These are phyloP conservation scores for Microstegium vimineum DNA, from an alignment of 176 grass and related monocot genomes.

Conservation along the genomic window DNA sequence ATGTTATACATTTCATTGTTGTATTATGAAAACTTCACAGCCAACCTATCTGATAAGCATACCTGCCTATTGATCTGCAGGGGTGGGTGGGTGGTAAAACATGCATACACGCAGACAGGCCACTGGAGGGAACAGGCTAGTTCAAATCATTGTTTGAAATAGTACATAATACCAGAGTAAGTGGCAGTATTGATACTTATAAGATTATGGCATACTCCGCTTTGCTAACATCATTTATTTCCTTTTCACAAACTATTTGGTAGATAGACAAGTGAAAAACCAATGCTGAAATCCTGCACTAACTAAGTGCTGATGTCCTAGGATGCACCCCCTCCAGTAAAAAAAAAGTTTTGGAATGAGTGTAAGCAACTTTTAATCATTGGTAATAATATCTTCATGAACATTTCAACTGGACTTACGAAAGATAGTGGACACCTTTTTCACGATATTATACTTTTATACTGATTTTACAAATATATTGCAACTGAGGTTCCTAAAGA, in stretches of 20 bases:
- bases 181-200: not conserved
- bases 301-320: not conserved
- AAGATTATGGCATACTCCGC: not conserved
- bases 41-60: not conserved
- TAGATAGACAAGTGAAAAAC: not conserved
- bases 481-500: not conserved
- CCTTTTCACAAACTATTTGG: conserved; percentile 11
- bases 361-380: not conserved
- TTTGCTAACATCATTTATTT: not conserved
- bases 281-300: not conserved
- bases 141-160: conserved; percentile 1
- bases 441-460: not conserved
- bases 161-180: not conserved
- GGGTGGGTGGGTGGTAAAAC: not conserved
- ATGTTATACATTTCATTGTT: not conserved
- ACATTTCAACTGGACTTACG: not conserved
- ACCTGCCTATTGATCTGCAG: not conserved
- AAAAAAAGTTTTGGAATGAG: not conserved
- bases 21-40: not conserved
- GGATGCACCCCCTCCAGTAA: not conserved
- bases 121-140: not conserved
- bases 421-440: not conserved
- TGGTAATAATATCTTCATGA: not conserved
- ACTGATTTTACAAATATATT: not conserved
- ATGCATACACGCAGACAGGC: not conserved